Base-by-base conservation (phyloP, 1,284 basidiomycete genomes). In the Tilletiaria anomala region DNA sequence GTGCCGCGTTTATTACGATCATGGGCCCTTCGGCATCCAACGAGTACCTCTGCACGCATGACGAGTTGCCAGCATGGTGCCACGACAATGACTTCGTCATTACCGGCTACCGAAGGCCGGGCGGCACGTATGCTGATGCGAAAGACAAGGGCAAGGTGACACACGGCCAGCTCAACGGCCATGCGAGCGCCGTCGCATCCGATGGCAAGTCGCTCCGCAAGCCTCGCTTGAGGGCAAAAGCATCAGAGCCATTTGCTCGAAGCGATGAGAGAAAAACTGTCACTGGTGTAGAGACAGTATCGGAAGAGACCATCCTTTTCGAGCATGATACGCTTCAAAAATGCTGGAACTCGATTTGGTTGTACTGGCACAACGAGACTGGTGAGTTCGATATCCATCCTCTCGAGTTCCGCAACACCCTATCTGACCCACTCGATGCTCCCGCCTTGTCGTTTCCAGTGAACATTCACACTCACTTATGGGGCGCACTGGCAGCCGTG, bases 391-490 rank as follows among this genome's bases (percentile, higher is more conserved):
- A 52, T 22, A 12, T 10, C 11, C 23, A 12, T 8, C 23, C 4
- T 12, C 6, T 4, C 5, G 20, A 10, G 19, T 10, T 10, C 32
- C 35, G 20, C 33, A 14, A 6, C 17, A 18, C 16, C 23, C n/a
- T 35, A n/a, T 2, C 5, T 6, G 31, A 35, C 17, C 4, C n/a
- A 16, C 2, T 14, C 34, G 22, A n/a, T n/a, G n/a, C n/a, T n/a
- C n/a, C n/a, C 12, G 5, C 15, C 16, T 20, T 19, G 38, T 15
- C 49, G 86, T n/a, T n/a, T n/a, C n/a, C n/a, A n/a, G 83, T 91
- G 48, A 91, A 93, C 69, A 87, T 91, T 40, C 84, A 88, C 68
- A 82, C 76, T 39, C 87, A 91, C 61, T 72, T 88, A 6, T 75
- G 78, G 71, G 84, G 80, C 21, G 79, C 80, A 14, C 59, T 78